phyloP scores from a whole-genome alignment of 441 rosid genomes.

The Francoa sonchifolia region DNA sequence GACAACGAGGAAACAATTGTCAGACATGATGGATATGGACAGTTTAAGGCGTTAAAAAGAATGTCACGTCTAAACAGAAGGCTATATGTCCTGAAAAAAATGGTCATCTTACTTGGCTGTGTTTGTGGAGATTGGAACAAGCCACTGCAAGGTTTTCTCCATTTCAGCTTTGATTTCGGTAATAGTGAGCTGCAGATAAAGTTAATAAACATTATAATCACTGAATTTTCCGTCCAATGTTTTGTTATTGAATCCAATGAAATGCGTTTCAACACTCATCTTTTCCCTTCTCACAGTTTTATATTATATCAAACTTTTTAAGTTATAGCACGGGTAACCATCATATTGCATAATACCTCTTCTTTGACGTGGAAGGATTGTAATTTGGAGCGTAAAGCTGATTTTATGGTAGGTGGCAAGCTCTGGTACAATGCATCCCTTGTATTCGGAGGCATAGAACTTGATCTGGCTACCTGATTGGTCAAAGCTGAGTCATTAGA shows the following conservation, averaged over 20 bases:
- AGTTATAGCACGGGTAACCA: neutral
- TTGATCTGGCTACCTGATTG: constrained; percentile 84
- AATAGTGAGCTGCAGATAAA: constrained; percentile 51
- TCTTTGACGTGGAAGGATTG: constrained; percentile 57
- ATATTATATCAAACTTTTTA: neutral
- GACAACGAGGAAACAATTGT: neutral
- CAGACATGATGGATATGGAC: neutral
- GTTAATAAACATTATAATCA: no score
- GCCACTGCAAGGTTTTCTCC: constrained; percentile 49
- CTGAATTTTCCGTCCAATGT: no score
- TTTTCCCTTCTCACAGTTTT: neutral
- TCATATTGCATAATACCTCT: constrained; percentile 41
- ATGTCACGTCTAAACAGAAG: neutral
- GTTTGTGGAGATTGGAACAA: constrained; percentile 85
- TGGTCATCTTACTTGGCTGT: constrained; percentile 67
- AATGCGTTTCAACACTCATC: neutral
- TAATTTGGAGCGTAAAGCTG: constrained; percentile 63
- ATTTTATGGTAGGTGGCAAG: constrained; percentile 79
- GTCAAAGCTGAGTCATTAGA: constrained; percentile 11
- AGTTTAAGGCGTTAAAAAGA: neutral
- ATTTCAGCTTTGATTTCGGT: constrained; percentile 82
- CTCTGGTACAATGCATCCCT: constrained; percentile 96
- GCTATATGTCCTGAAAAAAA: neutral
- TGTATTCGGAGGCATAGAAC: constrained; percentile 79
- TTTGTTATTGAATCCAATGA: no score